phyloP scores from a whole-genome alignment of 352 stramenopile species.

The Pythium phragmitis region DNA sequence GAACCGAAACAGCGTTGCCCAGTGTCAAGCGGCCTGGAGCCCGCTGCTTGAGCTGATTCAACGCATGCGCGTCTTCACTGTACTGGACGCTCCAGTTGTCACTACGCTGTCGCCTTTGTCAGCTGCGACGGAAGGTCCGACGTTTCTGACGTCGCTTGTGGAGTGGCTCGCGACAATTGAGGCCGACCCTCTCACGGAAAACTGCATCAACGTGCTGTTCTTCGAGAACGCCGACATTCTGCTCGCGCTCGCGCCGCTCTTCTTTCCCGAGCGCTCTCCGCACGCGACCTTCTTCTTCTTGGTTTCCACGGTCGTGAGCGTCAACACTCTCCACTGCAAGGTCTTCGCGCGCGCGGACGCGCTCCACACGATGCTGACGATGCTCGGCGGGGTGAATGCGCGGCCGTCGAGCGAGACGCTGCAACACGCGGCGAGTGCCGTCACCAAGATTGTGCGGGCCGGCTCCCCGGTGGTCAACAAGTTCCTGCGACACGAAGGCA shows the following conservation, averaged over 20 bases:
- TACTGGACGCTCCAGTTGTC: not conserved
- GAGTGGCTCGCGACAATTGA: constrained; percentile 39
- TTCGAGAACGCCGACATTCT: constrained; percentile 34
- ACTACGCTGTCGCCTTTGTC: too few relatives aligned
- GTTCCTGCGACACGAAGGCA: constrained; percentile 29
- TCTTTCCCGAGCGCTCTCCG: constrained; percentile 23
- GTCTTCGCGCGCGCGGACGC: not conserved
- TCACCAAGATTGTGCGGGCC: constrained; percentile 30
- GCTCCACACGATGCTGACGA: too few relatives aligned
- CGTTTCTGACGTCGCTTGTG: constrained; percentile 30
- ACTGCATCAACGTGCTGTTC: constrained; percentile 38
- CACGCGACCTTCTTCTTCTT: constrained; percentile 32
- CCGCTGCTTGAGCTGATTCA: constrained; percentile 28
- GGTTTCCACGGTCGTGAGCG: constrained; percentile 27
- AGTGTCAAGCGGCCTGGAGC: constrained; percentile 25
- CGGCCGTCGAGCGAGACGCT: constrained; percentile 21
- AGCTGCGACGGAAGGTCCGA: constrained; percentile 5
- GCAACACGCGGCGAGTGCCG: constrained; percentile 22
- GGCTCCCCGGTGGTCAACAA: constrained; percentile 17
- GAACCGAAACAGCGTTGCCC: constrained; percentile 33
- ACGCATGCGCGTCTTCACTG: constrained; percentile 17
- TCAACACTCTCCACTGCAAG: constrained; percentile 34
- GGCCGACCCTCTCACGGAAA: constrained; percentile 28
- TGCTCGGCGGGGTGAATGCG: not conserved
- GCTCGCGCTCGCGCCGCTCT: constrained; percentile 20